A percentile compares a stretch with the other conserved stretches of the same genome.
phyloP scores from a whole-genome alignment of 345 rosid genomes.

The Hibiscus syriacus region DNA sequence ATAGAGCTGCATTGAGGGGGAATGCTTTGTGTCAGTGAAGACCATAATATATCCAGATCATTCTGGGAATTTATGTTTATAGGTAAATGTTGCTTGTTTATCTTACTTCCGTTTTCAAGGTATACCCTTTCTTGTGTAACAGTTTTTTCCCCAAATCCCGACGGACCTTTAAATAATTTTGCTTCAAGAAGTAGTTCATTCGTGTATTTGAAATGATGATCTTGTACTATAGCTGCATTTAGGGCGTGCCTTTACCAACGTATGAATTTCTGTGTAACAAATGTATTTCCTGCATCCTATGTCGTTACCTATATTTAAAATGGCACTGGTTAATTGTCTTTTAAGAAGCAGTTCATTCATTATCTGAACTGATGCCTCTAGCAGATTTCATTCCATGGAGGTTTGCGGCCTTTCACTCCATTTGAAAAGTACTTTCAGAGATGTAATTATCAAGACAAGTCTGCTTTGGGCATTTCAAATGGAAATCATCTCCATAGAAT shows the following conservation, averaged over 20 bases:
- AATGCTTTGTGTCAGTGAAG: background rate
- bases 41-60: background rate
- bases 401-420: slow-evolving; percentile 31
- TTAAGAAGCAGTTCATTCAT: background rate
- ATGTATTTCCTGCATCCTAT: too few relatives aligned
- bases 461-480: slow-evolving; percentile 28
- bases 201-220: background rate
- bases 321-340: background rate
- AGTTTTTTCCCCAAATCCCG: background rate
- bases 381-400: slow-evolving; percentile 54
- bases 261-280: too few relatives aligned
- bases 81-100: background rate
- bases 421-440: slow-evolving; percentile 40
- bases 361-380: slow-evolving; percentile 10
- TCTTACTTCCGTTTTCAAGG: background rate
- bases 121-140: too few relatives aligned
- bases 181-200: background rate
- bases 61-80: background rate
- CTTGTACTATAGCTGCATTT: too few relatives aligned
- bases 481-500: slow-evolving; percentile 30
- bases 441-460: slow-evolving; percentile 32
- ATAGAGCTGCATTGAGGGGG: background rate
- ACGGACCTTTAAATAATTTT: background rate
- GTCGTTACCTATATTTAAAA: background rate
- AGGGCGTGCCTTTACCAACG: too few relatives aligned